These are phyloP conservation scores for Fusarium clavum DNA, from an alignment of 2,329 filamentous ascomycete species.

Conservation along the genomic window DNA sequence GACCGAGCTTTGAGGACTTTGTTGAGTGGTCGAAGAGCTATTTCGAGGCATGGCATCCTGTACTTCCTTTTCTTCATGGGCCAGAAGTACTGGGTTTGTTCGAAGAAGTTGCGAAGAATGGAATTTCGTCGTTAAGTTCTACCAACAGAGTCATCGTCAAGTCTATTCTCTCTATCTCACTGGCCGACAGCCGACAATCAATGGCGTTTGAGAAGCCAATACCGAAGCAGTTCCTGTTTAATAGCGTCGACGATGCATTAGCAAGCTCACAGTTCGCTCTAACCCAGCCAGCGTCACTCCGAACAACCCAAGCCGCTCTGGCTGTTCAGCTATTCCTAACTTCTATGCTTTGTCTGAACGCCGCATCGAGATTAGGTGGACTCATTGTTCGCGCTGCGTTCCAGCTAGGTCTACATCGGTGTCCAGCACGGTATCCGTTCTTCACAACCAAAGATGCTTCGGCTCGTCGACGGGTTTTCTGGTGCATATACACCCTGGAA, in stretches of 20 bases:
- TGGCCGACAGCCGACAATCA: constrained; percentile 63
- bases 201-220: constrained; percentile 46
- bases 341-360: constrained; percentile 67
- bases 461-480: constrained; percentile 65
- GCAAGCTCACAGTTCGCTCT: constrained; percentile 61
- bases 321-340: constrained; percentile 66
- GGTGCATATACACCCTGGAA: constrained; percentile 67
- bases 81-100: constrained; percentile 61
- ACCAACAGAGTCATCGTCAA: constrained; percentile 58
- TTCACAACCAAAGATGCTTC: constrained; percentile 60
- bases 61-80: constrained; percentile 67
- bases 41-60: constrained; percentile 68
- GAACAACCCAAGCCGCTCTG: constrained; percentile 62
- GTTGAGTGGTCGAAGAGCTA: constrained; percentile 64
- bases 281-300: constrained; percentile 59
- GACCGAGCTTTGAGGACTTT: constrained; percentile 59
- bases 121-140: constrained; percentile 46
- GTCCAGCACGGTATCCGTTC: constrained; percentile 63
- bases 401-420: constrained; percentile 69
- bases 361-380: constrained; percentile 66
- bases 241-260: constrained; percentile 62
- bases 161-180: constrained; percentile 64
- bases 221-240: constrained; percentile 59
- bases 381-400: constrained; percentile 66
- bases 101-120: constrained; percentile 55